phyloP scores from a whole-genome alignment of 306 rosid genomes.

The Medicago lupulina region DNA sequence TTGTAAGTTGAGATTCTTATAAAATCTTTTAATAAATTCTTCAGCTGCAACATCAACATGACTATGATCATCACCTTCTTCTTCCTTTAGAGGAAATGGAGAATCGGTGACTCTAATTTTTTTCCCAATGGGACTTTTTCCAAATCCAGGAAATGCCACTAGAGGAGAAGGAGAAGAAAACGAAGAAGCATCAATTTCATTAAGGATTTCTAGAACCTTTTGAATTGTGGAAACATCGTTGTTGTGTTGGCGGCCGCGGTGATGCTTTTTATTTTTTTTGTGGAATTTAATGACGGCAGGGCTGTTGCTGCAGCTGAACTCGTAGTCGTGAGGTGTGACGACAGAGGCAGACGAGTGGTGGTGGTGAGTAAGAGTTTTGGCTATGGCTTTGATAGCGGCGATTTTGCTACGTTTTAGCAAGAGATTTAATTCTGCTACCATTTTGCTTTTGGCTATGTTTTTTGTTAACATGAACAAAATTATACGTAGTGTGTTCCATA shows the following conservation, averaged over 20 bases:
- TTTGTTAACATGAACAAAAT: conserved; percentile 66
- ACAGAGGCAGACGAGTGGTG: conserved; percentile 51
- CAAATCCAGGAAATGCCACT: conserved; percentile 71
- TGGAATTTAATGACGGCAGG: conserved; percentile 57
- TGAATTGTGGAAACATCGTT: conserved; percentile 68
- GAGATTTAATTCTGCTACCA: conserved; percentile 58
- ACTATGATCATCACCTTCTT: conserved; percentile 50
- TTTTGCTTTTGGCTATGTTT: conserved; percentile 73
- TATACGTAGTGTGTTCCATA: conserved; percentile 64
- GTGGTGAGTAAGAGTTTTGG: conserved; percentile 53
- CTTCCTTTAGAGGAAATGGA: conserved; percentile 80
- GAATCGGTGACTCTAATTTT: conserved; percentile 85
- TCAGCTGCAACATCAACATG: conserved; percentile 79
- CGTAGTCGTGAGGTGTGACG: conserved; percentile 73
- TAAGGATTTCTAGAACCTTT: conserved; percentile 67
- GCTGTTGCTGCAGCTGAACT: conserved; percentile 94
- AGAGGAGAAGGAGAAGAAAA: conserved; percentile 62
- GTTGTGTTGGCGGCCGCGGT: conserved; percentile 37
- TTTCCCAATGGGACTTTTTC: conserved; percentile 73
- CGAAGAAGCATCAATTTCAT: conserved; percentile 40
- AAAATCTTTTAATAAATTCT: conserved; percentile 79
- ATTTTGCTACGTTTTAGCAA: conserved; percentile 74
- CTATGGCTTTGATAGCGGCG: conserved; percentile 72
- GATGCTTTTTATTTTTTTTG: conserved; percentile 33
- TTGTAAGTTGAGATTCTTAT: conserved; percentile 68